These are phyloP conservation scores for Monilinia laxa DNA, from an alignment of 2,329 filamentous ascomycete genomes.

Conservation along the genomic window DNA sequence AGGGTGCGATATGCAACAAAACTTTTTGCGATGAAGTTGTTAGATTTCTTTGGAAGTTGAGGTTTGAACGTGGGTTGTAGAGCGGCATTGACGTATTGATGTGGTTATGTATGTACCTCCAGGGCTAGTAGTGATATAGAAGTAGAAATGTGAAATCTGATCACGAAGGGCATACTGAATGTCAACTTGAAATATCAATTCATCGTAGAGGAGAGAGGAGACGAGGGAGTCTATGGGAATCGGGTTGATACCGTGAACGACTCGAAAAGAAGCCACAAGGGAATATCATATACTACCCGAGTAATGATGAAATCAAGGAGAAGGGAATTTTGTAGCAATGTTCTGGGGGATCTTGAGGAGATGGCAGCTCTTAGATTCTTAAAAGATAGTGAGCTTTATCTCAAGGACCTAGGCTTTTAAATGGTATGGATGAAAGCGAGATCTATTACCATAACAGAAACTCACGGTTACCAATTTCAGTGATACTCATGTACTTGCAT, in stretches of 20 bases:
- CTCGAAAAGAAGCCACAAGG: too few relatives aligned
- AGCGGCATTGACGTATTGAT: not conserved
- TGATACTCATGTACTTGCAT: not conserved
- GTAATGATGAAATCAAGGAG: not conserved
- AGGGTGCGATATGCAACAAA: not conserved
- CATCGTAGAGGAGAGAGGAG: not conserved
- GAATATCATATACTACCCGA: not conserved
- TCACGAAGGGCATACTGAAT: not conserved
- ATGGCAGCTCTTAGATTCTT: not conserved
- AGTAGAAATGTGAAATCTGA: not conserved
- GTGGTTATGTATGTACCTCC: too few relatives aligned
- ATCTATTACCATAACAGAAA: not conserved
- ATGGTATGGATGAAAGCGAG: not conserved
- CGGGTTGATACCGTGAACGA: not conserved
- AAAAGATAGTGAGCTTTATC: not conserved
- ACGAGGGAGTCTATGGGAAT: not conserved
- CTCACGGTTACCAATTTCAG: not conserved
- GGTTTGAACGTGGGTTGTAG: not conserved
- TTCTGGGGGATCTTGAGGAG: not conserved
- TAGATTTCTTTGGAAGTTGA: too few relatives aligned
- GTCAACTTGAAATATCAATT: not conserved
- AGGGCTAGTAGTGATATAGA: not conserved
- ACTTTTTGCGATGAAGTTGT: not conserved
- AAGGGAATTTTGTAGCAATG: too few relatives aligned
- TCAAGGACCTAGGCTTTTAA: not conserved